Base-by-base conservation (phyloP, 805 yeast genomes). In the Suhomyces tanzawaensis region DNA sequence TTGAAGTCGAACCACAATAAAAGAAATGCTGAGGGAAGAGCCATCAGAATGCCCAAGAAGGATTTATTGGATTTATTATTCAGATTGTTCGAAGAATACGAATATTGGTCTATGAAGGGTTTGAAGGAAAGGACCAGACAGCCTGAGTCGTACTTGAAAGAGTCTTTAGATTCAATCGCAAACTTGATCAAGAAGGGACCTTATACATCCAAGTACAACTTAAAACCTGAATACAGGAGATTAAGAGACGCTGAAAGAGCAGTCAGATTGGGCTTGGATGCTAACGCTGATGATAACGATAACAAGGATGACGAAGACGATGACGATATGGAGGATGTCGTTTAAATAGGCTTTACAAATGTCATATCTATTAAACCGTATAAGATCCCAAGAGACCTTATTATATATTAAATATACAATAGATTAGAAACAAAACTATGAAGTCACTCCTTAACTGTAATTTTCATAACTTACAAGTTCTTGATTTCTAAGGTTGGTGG, bases 41-140 rank as follows among this genome's bases (percentile, higher is more conserved):
- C 97, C 23, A 87, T 85, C 48, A 79, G 99, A 59, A 86, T 93
- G 83, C 96, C 95, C 26, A 81, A 86, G 67, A 87, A 85, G 58
- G 97, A 89, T 46, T 75, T 93, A 41, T 76, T 91, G 73, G 96
- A 90, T 62, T 66, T 86, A 48, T 67, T 93, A 49, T 93, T 93
- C 77, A 76, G 84, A 50, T 71, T 91, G 52, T 93, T 93, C 62
- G 96, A 89, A 61, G 95, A 90, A 59, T 88, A 85, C 60, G 97
- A 91, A 57, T 93, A 90, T 62, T 93, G 99, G 99, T 81, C 93
- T 8, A 74, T 93, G 73, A 89, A 89, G 63, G 96, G 96, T 27
- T 71, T 93, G 45, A 84, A 88, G 55, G 99, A 93, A 58, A 77
- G 95, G 49, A 89, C 97, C 2, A 82, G 83, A 53, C 99, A 93